Evolutionary conservation across 1,139 yeast species (phyloP), one percentile per base, ranked within the genome.

Genomic region (Hyphopichia buzzinii): DNA sequence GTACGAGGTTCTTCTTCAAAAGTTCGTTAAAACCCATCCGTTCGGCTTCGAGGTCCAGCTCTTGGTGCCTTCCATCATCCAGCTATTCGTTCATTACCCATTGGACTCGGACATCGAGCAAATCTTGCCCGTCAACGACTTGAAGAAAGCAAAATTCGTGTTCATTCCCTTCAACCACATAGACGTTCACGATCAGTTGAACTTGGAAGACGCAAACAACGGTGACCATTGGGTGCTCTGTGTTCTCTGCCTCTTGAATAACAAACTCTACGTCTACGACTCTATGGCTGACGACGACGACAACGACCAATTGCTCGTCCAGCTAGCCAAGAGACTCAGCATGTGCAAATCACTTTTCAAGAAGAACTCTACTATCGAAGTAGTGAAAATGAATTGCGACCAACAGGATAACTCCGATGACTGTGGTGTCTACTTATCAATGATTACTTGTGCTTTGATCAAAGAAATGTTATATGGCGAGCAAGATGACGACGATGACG

Each of bases 141-240:
- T 68, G 39, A 48, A 50, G 17, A 43, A 49, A 24, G 62, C 59
- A 58, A 63, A 57, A 40, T 55, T 67, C 36, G 54, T 71, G 8
- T 69, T 71, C 37, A 41, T 69, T 7, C 77, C 77, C 1, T 50
- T 68, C 19, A 70, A 67, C 39, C 64, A 60, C 36, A 59, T 67
- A 11, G 71, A 67, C 29, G 67, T 63, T 24, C 45, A 43, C 22
- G 56, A 52, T 28, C 52, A 47, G 7, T 45, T 49, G 3, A 55
- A 61, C 37, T 39, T 63, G 33, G 71, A 62, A 37, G 59, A 50
- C 4, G 64, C 52, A 6, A 59, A 64, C 34, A 55, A 53, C 36
- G 77, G 77, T 8, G 74, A 68, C 43, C 77, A 71, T 46, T 71
- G 77, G 77, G 62, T 66, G 1, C 49, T 71, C 19, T 61, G 66